Percentiles rank a stretch among this genome's conserved stretches.
Evolutionary conservation across 352 stramenopile genomes (phyloP).

Genomic region (Blastocystis sp.): DNA sequence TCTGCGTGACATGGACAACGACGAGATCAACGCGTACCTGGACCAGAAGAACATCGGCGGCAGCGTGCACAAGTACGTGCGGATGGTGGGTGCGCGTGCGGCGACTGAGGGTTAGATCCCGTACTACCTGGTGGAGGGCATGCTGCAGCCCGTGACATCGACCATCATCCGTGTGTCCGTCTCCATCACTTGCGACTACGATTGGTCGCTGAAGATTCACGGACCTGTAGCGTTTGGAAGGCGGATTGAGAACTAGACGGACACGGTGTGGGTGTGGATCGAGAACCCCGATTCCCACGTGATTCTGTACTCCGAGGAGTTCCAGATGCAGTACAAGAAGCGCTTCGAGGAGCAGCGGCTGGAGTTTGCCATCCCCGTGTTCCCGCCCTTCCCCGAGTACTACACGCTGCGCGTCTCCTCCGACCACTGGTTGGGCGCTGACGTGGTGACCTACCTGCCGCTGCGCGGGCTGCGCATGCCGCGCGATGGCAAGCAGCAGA

Average conservation of each 20-base stretch:
- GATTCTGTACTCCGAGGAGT: slow-evolving; percentile 89
- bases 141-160: slow-evolving; percentile 89
- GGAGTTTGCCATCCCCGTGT: slow-evolving; percentile 91
- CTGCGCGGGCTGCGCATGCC: slow-evolving; percentile 77
- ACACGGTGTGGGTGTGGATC: slow-evolving; percentile 94
- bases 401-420: slow-evolving; percentile 91
- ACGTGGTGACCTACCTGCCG: slow-evolving; percentile 82
- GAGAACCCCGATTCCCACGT: slow-evolving; percentile 86
- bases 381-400: slow-evolving; percentile 84
- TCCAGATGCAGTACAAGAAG: slow-evolving; percentile 80
- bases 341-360: slow-evolving; percentile 75
- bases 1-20: slow-evolving; percentile 71
- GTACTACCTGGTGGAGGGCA: slow-evolving; percentile 79
- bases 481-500: slow-evolving; percentile 76
- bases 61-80: slow-evolving; percentile 78
- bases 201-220: slow-evolving; percentile 81
- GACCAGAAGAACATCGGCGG: slow-evolving; percentile 70
- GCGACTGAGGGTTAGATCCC: slow-evolving; percentile 72
- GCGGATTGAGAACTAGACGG: slow-evolving; percentile 64
- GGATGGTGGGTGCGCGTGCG: slow-evolving; percentile 28
- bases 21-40: slow-evolving; percentile 73
- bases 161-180: slow-evolving; percentile 89
- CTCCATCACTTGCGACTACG: slow-evolving; percentile 77
- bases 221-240: slow-evolving; percentile 72
- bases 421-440: slow-evolving; percentile 92